These are phyloP conservation scores for Hemileccinum rubropunctum DNA, from an alignment of 768 basidiomycete genomes.

Conservation along the genomic window DNA sequence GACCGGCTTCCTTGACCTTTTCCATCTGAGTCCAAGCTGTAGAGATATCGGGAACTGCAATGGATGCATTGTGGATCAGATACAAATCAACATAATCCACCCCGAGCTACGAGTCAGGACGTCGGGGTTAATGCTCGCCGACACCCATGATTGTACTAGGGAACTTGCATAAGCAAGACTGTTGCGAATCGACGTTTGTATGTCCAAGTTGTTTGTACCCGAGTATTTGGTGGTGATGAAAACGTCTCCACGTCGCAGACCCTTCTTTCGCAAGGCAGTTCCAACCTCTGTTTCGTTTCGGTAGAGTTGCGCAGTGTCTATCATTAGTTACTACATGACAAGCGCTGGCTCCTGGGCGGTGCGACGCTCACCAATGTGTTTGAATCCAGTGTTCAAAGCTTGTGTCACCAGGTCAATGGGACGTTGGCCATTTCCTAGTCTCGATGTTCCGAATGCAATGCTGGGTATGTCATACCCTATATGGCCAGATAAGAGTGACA, in stretches of 20 bases:
- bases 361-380: not conserved
- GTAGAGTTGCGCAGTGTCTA: no score
- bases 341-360: no score
- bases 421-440: not conserved
- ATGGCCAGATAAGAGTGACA: not conserved
- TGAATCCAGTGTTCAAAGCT: not conserved
- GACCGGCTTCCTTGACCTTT: conserved; percentile 46
- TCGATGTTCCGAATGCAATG: conserved; percentile 25
- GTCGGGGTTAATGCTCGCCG: no score
- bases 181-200: no score
- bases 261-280: not conserved
- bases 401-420: not conserved
- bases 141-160: no score
- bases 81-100: conserved; percentile 61
- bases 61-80: conserved; percentile 39
- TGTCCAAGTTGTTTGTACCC: no score
- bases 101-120: no score
- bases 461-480: conserved; percentile 45
- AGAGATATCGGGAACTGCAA: conserved; percentile 44
- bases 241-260: no score
- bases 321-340: no score
- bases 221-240: no score
- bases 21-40: conserved; percentile 62
- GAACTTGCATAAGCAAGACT: no score
- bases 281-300: not conserved